Conservation (phyloP, 306 rosid genomes). For the Prunus salicina region DNA sequence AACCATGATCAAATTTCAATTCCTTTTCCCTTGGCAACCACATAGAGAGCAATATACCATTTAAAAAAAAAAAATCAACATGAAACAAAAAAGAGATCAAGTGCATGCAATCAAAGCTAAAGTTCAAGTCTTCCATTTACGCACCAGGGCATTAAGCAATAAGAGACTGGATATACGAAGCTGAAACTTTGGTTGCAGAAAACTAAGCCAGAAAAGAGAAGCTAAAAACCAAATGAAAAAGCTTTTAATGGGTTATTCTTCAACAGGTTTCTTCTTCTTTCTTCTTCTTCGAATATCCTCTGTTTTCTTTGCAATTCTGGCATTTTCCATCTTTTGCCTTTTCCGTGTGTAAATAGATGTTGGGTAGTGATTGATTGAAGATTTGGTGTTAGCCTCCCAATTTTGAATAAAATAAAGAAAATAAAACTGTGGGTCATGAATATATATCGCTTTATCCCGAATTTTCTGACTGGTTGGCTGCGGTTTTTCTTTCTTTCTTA, state of each 20-base stretch:
- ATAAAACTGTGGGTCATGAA: conserved; percentile 51
- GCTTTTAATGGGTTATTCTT: background rate
- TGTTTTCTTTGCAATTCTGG: conserved; percentile 16
- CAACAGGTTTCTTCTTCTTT: conserved; percentile 28
- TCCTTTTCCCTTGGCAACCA: background rate
- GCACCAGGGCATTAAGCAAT: background rate
- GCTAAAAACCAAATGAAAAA: conserved; percentile 8
- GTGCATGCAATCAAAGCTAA: too few species aligned
- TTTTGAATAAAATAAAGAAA: conserved; percentile 3
- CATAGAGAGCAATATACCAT: background rate
- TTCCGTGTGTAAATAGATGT: conserved; percentile 9
- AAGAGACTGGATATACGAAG: too few species aligned
- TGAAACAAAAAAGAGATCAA: background rate
- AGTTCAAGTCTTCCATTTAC: background rate
- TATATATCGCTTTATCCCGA: conserved; percentile 42
- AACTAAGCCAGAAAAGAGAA: background rate
- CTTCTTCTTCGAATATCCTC: conserved; percentile 16
- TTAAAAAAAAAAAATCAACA: background rate
- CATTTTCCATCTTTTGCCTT: conserved; percentile 31
- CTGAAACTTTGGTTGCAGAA: conserved; percentile 9
- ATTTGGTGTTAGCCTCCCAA: conserved; percentile 29
- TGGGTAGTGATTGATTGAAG: conserved; percentile 28
- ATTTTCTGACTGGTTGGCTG: conserved; percentile 36
- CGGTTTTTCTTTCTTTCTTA: background rate
- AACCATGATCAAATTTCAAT: background rate